phyloP scores from a whole-genome alignment of 108 stramenopile genomes.

The Mediolabrus comicus region DNA sequence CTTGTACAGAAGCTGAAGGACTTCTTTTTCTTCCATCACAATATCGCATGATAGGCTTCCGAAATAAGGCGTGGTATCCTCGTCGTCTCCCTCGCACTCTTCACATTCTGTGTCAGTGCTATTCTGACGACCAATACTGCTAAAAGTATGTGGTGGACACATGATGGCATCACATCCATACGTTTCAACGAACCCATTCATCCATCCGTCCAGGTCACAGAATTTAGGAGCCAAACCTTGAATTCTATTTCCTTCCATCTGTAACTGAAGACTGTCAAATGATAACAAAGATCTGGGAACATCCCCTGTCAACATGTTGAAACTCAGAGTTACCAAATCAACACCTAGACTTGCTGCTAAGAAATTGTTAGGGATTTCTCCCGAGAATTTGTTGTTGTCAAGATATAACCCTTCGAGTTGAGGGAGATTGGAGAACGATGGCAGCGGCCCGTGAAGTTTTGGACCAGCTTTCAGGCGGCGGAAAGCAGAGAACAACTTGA shows the following conservation, averaged over 20 bases:
- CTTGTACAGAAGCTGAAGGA: conserved; percentile 63
- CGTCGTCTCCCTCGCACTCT: conserved; percentile 49
- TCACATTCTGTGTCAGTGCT: conserved; percentile 49
- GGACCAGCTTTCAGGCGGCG: conserved; percentile 35
- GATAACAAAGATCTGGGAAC: conserved; percentile 47
- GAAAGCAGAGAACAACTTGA: conserved; percentile 49
- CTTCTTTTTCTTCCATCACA: conserved; percentile 51
- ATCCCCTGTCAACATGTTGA: conserved; percentile 48
- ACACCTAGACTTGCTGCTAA: conserved; percentile 38
- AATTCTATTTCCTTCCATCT: conserved; percentile 69
- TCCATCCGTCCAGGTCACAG: conserved; percentile 64
- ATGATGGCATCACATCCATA: conserved; percentile 74
- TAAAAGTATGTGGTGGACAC: conserved; percentile 65
- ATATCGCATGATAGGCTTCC: conserved; percentile 62
- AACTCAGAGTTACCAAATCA: conserved; percentile 46
- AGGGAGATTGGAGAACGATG: conserved; percentile 54
- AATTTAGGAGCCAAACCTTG: conserved; percentile 52
- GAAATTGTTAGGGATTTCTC: conserved; percentile 35
- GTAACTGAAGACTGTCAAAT: conserved; percentile 63
- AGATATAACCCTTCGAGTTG: conserved; percentile 61
- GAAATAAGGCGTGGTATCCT: conserved; percentile 50
- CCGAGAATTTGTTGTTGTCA: conserved; percentile 56
- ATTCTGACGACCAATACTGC: conserved; percentile 60
- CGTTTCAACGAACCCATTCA: conserved; percentile 54
- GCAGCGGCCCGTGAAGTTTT: conserved; percentile 59